Evolutionary conservation across 2,329 filamentous ascomycete species (phyloP).

Genomic region (Dothistroma septosporum): DNA sequence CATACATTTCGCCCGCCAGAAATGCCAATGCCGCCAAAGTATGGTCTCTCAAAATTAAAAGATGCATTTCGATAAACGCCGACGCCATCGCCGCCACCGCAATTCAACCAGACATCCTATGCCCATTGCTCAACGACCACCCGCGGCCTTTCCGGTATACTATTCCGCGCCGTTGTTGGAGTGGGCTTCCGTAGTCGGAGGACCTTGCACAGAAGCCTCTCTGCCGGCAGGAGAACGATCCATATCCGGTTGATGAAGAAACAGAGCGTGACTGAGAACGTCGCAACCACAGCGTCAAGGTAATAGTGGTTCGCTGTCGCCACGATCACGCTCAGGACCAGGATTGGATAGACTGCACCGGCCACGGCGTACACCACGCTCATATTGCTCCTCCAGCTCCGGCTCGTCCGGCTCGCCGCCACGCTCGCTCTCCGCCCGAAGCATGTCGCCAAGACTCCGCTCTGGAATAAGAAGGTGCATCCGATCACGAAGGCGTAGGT

Average conservation of each 20-base stretch:
- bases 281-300: constrained; percentile 52
- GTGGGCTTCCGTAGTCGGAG: constrained; percentile 52
- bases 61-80: not conserved
- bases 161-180: constrained; percentile 43
- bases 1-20: not conserved
- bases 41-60: not conserved
- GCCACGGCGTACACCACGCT: constrained; percentile 39
- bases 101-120: not conserved
- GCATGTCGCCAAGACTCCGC: constrained; percentile 41
- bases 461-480: constrained; percentile 51
- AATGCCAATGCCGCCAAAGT: not conserved
- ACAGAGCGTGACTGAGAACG: constrained; percentile 45
- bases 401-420: constrained; percentile 1
- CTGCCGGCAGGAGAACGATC: constrained; percentile 49
- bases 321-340: constrained; percentile 52
- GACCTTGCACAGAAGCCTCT: constrained; percentile 48
- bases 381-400: constrained; percentile 7
- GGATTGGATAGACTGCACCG: constrained; percentile 41
- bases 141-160: constrained; percentile 7
- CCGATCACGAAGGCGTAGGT: constrained; percentile 53
- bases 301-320: constrained; percentile 62
- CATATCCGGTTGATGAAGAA: constrained; percentile 50
- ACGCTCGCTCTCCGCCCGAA: constrained; percentile 36
- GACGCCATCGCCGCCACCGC: not conserved
- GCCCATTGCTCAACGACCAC: constrained; percentile 16